These are phyloP conservation scores for Trichocladium antarcticum DNA, from an alignment of 495 filamentous ascomycete genomes.

Conservation along the genomic window DNA sequence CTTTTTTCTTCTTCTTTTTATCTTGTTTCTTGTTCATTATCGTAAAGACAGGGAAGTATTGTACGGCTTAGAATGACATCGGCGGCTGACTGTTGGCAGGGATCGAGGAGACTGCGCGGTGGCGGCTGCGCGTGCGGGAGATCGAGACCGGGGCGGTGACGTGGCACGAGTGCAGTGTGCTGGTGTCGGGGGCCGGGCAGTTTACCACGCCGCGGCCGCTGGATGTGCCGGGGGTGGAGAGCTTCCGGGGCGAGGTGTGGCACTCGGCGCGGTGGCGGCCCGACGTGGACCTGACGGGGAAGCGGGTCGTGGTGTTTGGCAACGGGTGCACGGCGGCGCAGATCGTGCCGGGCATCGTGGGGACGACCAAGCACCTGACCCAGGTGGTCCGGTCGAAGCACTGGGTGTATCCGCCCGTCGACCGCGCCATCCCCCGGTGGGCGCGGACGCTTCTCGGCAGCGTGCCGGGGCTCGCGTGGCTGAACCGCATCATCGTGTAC, in stretches of 20 bases:
- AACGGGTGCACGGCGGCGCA: conserved; percentile 48
- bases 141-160: background rate
- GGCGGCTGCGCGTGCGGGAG: conserved; percentile 17
- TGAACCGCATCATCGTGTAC: conserved; percentile 23
- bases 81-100: no score
- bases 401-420: conserved; percentile 30
- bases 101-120: conserved; percentile 41
- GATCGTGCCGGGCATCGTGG: conserved; percentile 30
- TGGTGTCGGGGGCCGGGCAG: conserved; percentile 45
- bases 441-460: conserved; percentile 11
- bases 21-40: no score
- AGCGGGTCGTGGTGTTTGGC: conserved; percentile 49
- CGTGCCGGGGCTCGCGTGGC: conserved; percentile 21
- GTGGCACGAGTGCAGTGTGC: conserved; percentile 25
- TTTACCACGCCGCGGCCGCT: conserved; percentile 28
- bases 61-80: no score
- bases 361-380: conserved; percentile 21
- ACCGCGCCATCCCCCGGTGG: conserved; percentile 9
- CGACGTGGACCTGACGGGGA: conserved; percentile 35
- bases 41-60: no score
- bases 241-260: conserved; percentile 44
- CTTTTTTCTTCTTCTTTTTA: no score
- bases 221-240: conserved; percentile 43
- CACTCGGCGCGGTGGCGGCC: conserved; percentile 50
- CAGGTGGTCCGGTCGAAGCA: conserved; percentile 27